These are phyloP conservation scores for Scedosporium boydii DNA, from an alignment of 2,329 filamentous ascomycete genomes.

Conservation along the genomic window DNA sequence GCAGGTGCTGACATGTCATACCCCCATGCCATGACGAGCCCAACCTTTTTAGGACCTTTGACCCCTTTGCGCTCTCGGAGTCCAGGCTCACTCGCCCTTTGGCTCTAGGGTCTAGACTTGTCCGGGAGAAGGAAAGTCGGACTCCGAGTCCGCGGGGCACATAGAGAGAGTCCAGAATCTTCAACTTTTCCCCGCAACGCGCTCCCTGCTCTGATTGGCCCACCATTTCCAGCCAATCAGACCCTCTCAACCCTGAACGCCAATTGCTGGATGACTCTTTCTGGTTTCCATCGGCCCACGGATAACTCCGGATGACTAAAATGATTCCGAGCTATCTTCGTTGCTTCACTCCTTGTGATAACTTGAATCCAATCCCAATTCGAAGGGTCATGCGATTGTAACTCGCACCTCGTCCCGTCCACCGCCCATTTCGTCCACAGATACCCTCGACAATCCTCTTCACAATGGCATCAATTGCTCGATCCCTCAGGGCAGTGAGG, in stretches of 20 bases:
- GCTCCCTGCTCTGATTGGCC: not conserved
- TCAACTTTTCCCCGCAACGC: not conserved
- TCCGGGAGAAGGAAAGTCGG: not conserved
- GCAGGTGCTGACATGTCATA: no score
- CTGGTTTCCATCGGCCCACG: no score
- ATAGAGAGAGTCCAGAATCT: not conserved
- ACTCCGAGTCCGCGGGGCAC: not conserved
- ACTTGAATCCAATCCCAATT: not conserved
- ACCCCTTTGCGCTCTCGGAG: no score
- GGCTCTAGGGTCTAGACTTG: not conserved
- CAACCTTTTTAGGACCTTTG: no score
- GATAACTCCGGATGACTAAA: no score
- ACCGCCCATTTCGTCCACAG: not conserved
- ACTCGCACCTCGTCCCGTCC: not conserved
- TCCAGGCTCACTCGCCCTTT: no score
- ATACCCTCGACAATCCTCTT: no score
- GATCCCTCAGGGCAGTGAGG: slow-evolving; percentile 41
- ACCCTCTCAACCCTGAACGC: no score
- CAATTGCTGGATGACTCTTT: no score
- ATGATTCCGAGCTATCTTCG: no score
- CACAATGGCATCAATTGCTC: slow-evolving; percentile 53
- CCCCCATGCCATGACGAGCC: no score
- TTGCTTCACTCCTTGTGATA: not conserved
- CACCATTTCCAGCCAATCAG: not conserved
- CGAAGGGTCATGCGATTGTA: not conserved